Percentiles rank a stretch among this genome's conserved stretches.
Conservation (phyloP, 2,329 filamentous ascomycete genomes). For the Blumeria graminis region DNA sequence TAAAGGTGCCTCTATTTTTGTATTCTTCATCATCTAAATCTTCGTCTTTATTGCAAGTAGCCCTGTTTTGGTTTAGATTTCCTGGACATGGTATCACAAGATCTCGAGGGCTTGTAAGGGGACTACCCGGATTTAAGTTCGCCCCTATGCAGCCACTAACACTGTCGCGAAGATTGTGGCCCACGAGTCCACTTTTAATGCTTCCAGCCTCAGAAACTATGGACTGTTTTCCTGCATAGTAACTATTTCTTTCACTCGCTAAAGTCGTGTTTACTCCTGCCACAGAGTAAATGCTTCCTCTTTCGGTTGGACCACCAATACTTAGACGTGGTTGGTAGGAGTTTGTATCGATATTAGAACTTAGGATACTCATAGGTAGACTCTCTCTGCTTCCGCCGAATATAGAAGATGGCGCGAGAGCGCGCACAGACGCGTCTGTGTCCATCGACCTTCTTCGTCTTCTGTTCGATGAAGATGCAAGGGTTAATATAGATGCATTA, state of each 20-base stretch:
- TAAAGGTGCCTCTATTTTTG: too few species aligned
- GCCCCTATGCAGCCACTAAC: conserved; percentile 41
- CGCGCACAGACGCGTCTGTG: conserved; percentile 64
- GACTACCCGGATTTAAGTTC: conserved; percentile 26
- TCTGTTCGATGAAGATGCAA: conserved; percentile 62
- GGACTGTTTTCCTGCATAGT: conserved; percentile 36
- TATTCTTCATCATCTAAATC: background rate
- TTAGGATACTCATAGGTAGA: conserved; percentile 54
- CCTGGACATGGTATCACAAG: conserved; percentile 5
- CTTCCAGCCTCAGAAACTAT: conserved; percentile 44
- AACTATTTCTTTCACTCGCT: conserved; percentile 55
- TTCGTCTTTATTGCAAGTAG: conserved; percentile 9
- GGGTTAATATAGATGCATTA: conserved; percentile 64
- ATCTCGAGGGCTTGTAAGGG: conserved; percentile 33
- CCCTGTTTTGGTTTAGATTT: conserved; percentile 13
- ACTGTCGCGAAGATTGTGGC: conserved; percentile 63
- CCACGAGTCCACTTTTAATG: conserved; percentile 50
- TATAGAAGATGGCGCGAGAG: conserved; percentile 55
- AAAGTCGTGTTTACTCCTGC: conserved; percentile 42
- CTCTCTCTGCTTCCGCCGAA: conserved; percentile 66
- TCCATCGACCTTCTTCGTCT: conserved; percentile 57
- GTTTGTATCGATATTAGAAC: conserved; percentile 38
- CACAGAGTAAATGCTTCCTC: conserved; percentile 62
- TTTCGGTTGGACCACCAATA: conserved; percentile 25
- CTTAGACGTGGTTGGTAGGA: conserved; percentile 26